Evolutionary conservation across 2,329 filamentous ascomycete species (phyloP).

Genomic region (Diaporthe caulivora): DNA sequence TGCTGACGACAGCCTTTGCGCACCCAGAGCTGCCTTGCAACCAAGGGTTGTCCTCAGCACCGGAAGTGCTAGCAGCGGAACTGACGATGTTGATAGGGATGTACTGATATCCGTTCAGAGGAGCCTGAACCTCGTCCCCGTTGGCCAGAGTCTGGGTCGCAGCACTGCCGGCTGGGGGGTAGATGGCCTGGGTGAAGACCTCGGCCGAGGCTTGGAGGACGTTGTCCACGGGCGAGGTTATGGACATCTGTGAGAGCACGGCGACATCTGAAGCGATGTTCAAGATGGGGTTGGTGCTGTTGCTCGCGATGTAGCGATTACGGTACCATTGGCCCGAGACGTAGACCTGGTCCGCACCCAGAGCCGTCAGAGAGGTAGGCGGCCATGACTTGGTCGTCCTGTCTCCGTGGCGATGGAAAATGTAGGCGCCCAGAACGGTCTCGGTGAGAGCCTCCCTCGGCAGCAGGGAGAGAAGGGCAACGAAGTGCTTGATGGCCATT

Average conservation of each 20-base stretch:
- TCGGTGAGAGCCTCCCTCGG: slow-evolving; percentile 59
- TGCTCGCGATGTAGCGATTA: slow-evolving; percentile 76
- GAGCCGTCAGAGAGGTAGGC: slow-evolving; percentile 79
- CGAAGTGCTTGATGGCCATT: slow-evolving; percentile 57
- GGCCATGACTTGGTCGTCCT: slow-evolving; percentile 82
- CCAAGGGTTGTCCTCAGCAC: slow-evolving; percentile 69
- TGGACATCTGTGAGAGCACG: slow-evolving; percentile 76
- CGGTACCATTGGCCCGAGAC: slow-evolving; percentile 82
- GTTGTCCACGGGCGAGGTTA: slow-evolving; percentile 78
- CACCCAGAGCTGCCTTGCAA: slow-evolving; percentile 71
- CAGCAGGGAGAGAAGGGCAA: slow-evolving; percentile 55
- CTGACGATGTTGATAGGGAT: slow-evolving; percentile 77
- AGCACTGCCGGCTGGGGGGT: slow-evolving; percentile 76
- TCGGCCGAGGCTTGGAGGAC: slow-evolving; percentile 85
- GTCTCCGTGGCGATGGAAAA: slow-evolving; percentile 92
- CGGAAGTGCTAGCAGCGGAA: slow-evolving; percentile 64
- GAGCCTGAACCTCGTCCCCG: slow-evolving; percentile 73
- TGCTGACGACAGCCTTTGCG: slow-evolving; percentile 65
- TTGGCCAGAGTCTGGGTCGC: slow-evolving; percentile 77
- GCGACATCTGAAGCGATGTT: slow-evolving; percentile 76
- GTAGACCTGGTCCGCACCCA: slow-evolving; percentile 83
- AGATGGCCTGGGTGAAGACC: slow-evolving; percentile 87
- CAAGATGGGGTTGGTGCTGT: slow-evolving; percentile 70
- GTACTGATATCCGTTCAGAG: slow-evolving; percentile 85
- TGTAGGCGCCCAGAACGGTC: slow-evolving; percentile 83